Evolutionary conservation across 2,329 filamentous ascomycete species (phyloP), one percentile per base, ranked within the genome.

Genomic region (Diaporthe destruens): DNA sequence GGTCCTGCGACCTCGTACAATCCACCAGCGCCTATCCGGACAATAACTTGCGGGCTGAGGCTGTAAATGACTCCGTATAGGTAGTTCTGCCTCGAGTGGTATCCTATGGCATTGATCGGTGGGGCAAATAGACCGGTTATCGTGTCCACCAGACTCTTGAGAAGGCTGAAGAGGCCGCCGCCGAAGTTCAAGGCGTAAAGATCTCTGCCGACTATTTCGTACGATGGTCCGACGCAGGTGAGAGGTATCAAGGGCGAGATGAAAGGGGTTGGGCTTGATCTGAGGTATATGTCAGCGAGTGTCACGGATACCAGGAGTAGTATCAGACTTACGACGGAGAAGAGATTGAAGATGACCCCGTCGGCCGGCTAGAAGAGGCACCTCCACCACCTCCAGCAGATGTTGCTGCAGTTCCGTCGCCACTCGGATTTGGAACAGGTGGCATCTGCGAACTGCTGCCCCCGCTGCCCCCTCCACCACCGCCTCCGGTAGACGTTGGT

Each of bases 91-190:
- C 23, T 29, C 9, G 59, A 5, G 29, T 65, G 59, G 14, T 65
- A 51, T 20, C 59, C 59, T 12, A 51, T n/a, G 42, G 59, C 59
- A 49, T 65, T 65, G 29, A 65, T 25, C 12, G 42, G 42, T 4
- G 25, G 42, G 44, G 20, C 5, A 51, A n/a, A 6, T 1, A 29
- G 1, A 25, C 12, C 20, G 11, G 5, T 3, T 20, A 65, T 6
- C 20, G 16, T 16, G 29, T 51, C n/a, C 9, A 65, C 18, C 29
- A 51, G 8, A 5, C 44, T 32, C 34, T 0, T 18, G 0, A 65
- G 3, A 2, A 36, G 6, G 59, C 16, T 36, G 42, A 23, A 7
- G 44, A 51, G 11, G 42, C 42, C 42, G 8, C 9, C 20, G 12
- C 44, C 44, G 25, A 65, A 4, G 20, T 16, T 51, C 42, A 65